A percentile compares a stretch with the other conserved stretches of the same genome.
Conservation (phyloP, 345 rosid species). For the Crucihimalaya himalaica region DNA sequence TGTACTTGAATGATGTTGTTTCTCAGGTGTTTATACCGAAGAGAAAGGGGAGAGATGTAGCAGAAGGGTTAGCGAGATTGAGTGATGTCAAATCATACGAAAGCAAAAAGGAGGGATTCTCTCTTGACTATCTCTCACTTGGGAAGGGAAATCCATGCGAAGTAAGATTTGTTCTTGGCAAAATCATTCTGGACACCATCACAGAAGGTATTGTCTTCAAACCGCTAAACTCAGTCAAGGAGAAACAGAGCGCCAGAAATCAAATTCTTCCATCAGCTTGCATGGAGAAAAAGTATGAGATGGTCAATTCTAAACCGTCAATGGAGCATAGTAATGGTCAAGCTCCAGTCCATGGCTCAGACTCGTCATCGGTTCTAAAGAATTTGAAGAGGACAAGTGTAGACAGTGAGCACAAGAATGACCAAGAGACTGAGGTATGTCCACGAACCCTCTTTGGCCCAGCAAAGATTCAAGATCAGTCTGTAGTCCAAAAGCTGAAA, state of each 20-base stretch:
- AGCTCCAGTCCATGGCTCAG: slow-evolving; percentile 24
- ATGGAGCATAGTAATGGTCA: slow-evolving; percentile 21
- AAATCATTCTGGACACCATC: slow-evolving; percentile 74
- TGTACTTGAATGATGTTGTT: neutral
- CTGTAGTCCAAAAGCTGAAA: slow-evolving; percentile 17
- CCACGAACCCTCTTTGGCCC: slow-evolving; percentile 8
- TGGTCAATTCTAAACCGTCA: slow-evolving; percentile 17
- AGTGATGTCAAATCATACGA: slow-evolving; percentile 43
- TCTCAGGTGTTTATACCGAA: slow-evolving; percentile 66
- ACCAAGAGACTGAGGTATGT: slow-evolving; percentile 18
- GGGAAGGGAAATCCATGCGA: slow-evolving; percentile 60
- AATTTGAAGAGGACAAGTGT: slow-evolving; percentile 33
- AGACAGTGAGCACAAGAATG: slow-evolving; percentile 18
- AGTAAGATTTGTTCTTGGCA: slow-evolving; percentile 71
- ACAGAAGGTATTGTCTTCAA: slow-evolving; percentile 33
- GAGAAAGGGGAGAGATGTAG: slow-evolving; percentile 44
- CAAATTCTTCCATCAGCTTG: slow-evolving; percentile 5
- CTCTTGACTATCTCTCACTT: slow-evolving; percentile 55
- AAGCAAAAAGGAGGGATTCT: slow-evolving; percentile 37
- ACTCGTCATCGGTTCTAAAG: slow-evolving; percentile 23
- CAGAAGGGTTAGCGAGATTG: slow-evolving; percentile 48
- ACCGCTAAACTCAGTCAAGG: slow-evolving; percentile 32
- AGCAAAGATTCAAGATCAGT: slow-evolving; percentile 15
- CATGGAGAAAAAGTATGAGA: slow-evolving; percentile 21
- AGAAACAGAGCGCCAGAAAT: slow-evolving; percentile 11